Conservation (phyloP, 805 yeast species). For the Nakazawaea peltata region DNA sequence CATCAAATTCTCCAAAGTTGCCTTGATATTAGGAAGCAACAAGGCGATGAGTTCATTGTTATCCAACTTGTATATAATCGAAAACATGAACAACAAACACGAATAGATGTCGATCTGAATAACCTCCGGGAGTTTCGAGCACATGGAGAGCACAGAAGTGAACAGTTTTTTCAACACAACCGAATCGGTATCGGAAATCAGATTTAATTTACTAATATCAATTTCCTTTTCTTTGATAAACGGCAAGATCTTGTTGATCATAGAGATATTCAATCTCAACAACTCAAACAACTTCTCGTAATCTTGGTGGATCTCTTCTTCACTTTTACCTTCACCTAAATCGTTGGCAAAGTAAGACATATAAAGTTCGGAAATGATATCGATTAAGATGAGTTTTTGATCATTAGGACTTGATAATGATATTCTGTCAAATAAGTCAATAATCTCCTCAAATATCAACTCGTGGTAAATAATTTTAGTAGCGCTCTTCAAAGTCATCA, state of each 20-base stretch:
- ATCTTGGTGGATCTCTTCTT: conserved; percentile 40
- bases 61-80: conserved; percentile 42
- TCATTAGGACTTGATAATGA: conserved; percentile 44
- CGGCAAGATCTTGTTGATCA: conserved; percentile 54
- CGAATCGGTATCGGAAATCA: conserved; percentile 24
- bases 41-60: conserved; percentile 38
- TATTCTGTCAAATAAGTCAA: conserved; percentile 69
- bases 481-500: conserved; percentile 50
- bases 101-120: conserved; percentile 66
- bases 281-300: conserved; percentile 81
- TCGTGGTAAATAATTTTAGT: conserved; percentile 56
- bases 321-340: conserved; percentile 15
- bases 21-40: conserved; percentile 42
- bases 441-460: conserved; percentile 62
- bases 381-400: conserved; percentile 40
- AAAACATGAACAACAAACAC: conserved; percentile 57
- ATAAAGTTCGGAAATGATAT: conserved; percentile 52
- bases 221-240: conserved; percentile 42
- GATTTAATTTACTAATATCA: conserved; percentile 15
- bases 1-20: conserved; percentile 26
- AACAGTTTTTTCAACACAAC: conserved; percentile 40
- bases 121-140: conserved; percentile 54
- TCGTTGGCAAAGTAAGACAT: conserved; percentile 28
- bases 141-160: conserved; percentile 51
- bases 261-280: conserved; percentile 58